Conservation (phyloP, 169 alveolate genomes). For the Besnoitia besnoiti region DNA sequence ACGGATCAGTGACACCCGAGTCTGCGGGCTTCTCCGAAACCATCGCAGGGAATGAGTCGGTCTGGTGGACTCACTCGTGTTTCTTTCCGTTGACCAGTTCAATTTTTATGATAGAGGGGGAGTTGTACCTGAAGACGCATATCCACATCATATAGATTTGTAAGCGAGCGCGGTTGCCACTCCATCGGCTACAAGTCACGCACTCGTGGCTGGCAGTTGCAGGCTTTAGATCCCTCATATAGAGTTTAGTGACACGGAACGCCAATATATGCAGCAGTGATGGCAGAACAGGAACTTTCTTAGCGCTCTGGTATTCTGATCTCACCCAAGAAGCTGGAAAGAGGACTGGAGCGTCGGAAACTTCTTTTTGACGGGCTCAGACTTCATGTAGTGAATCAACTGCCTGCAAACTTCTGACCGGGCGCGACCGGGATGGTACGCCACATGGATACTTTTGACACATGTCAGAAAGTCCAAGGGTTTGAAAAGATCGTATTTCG, state of each 20-base stretch:
- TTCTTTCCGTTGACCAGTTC: constrained; percentile 45
- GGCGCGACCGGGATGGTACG: constrained; percentile 66
- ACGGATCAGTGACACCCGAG: too few species aligned
- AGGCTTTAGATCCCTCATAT: too few species aligned
- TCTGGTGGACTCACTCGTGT: constrained; percentile 26
- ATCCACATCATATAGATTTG: too few species aligned
- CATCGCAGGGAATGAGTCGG: too few species aligned
- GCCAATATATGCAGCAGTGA: too few species aligned
- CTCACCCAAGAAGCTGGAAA: constrained; percentile 64
- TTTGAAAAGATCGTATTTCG: constrained; percentile 52
- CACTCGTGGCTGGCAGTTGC: too few species aligned
- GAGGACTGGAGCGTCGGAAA: constrained; percentile 52
- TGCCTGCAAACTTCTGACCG: constrained; percentile 55
- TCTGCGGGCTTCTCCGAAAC: too few species aligned
- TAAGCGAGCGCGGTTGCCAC: too few species aligned
- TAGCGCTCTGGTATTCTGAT: too few species aligned
- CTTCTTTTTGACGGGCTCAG: constrained; percentile 6
- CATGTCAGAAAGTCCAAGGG: constrained; percentile 58
- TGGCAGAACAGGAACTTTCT: too few species aligned
- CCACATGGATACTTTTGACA: constrained; percentile 49
- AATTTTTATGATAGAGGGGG: constrained; percentile 43
- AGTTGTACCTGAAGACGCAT: constrained; percentile 36
- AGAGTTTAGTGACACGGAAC: too few species aligned
- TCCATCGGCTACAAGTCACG: too few species aligned
- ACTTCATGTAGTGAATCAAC: constrained; percentile 41